Conservation (phyloP, 345 rosid genomes). For the Citrus unshiu region DNA sequence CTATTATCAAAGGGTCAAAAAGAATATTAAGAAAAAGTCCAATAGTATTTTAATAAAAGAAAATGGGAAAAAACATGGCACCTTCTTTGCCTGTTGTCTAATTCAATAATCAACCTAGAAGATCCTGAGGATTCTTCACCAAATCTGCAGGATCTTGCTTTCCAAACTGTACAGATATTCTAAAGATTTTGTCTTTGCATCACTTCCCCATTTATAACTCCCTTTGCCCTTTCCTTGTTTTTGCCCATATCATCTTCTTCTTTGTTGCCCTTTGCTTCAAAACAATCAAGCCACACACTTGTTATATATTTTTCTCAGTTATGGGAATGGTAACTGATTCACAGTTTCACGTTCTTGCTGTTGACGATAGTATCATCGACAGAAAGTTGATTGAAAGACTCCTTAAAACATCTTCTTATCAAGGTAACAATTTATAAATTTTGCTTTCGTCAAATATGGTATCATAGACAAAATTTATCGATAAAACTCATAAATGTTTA, state of each 20-base stretch:
- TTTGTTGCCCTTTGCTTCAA: neutral
- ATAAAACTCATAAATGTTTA: neutral
- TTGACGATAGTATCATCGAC: conserved; percentile 80
- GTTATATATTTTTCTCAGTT: neutral
- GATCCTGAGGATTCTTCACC: conserved; percentile 50
- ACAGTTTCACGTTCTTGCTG: conserved; percentile 90
- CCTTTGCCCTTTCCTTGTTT: neutral
- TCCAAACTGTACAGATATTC: conserved; percentile 58
- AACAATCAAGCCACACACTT: neutral
- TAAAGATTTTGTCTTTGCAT: conserved; percentile 21
- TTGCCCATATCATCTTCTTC: conserved; percentile 4
- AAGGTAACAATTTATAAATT: conserved; percentile 36
- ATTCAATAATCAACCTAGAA: conserved; percentile 54
- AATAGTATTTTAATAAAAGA: neutral
- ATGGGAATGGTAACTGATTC: conserved; percentile 39
- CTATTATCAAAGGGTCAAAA: conserved; percentile 7
- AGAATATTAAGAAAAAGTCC: conserved; percentile 1
- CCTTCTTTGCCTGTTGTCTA: conserved; percentile 40
- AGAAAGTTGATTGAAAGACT: conserved; percentile 84
- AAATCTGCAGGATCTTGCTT: conserved; percentile 62
- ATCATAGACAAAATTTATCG: neutral
- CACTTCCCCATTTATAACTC: conserved; percentile 29
- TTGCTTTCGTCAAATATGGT: neutral
- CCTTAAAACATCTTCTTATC: conserved; percentile 84
- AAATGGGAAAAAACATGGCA: conserved; percentile 14